phyloP scores from a whole-genome alignment of 2,329 filamentous ascomycete species.

The Ramularia endophylla region DNA sequence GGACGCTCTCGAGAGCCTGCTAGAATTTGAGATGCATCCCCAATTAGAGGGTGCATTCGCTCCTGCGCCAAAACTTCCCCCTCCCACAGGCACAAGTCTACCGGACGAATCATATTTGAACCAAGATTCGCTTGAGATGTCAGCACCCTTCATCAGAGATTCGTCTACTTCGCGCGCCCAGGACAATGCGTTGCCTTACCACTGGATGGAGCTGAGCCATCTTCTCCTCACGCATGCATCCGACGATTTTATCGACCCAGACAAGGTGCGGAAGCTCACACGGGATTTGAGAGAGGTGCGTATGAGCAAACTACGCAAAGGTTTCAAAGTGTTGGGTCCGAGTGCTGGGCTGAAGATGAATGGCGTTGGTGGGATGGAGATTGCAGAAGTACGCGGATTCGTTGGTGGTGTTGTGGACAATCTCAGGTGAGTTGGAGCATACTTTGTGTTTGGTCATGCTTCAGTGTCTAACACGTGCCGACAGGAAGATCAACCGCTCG shows the following conservation, averaged over 20 bases:
- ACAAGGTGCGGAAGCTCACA: constrained; percentile 67
- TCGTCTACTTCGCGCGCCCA: constrained; percentile 66
- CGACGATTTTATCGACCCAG: constrained; percentile 72
- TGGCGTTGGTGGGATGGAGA: constrained; percentile 88
- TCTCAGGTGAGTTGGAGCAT: constrained; percentile 46
- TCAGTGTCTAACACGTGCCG: not conserved
- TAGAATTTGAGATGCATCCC: constrained; percentile 72
- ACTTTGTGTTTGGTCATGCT: not conserved
- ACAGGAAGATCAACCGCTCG: constrained; percentile 70
- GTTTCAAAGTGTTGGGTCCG: constrained; percentile 64
- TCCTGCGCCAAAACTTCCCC: constrained; percentile 63
- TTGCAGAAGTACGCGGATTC: constrained; percentile 80
- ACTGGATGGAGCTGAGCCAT: constrained; percentile 90
- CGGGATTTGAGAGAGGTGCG: constrained; percentile 81
- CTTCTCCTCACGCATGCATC: constrained; percentile 77
- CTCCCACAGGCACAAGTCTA: constrained; percentile 31
- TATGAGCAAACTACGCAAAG: constrained; percentile 79
- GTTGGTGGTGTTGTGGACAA: constrained; percentile 82
- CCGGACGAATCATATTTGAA: constrained; percentile 25
- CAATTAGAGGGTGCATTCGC: constrained; percentile 64
- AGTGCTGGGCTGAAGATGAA: constrained; percentile 67
- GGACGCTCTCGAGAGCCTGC: constrained; percentile 66
- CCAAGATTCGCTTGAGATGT: constrained; percentile 24
- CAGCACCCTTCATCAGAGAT: constrained; percentile 66
- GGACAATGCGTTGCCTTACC: constrained; percentile 72